A percentile compares a stretch with the other conserved stretches of the same genome.
Evolutionary conservation across 164 flowering plant species (phyloP).

Genomic region (Annona squamosa): DNA sequence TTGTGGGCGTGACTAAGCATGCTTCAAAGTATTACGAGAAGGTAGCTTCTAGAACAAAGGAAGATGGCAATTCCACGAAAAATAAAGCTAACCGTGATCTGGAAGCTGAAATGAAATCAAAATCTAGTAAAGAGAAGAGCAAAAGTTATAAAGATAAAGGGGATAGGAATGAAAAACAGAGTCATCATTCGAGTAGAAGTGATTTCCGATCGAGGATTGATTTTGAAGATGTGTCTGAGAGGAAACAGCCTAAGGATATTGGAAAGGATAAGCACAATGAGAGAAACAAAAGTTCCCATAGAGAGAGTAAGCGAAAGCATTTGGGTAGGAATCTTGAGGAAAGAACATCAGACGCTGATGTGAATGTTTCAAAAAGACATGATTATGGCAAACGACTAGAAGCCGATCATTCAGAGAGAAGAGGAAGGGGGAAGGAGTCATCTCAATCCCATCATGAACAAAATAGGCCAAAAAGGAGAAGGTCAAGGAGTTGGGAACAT

Average conservation of each 20-base stretch:
- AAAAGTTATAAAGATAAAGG: slow-evolving; percentile 14
- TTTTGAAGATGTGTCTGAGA: slow-evolving; percentile 23
- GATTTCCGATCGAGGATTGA: slow-evolving; percentile 20
- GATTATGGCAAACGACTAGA: slow-evolving; percentile 26
- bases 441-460: slow-evolving; percentile 39
- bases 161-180: slow-evolving; percentile 22
- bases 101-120: slow-evolving; percentile 23
- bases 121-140: slow-evolving; percentile 15
- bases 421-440: slow-evolving; percentile 31
- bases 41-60: slow-evolving; percentile 30
- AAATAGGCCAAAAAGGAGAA: slow-evolving; percentile 46
- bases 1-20: slow-evolving; percentile 11
- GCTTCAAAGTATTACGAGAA: slow-evolving; percentile 23
- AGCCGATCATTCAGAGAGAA: slow-evolving; percentile 33
- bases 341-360: slow-evolving; percentile 19
- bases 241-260: slow-evolving; percentile 27
- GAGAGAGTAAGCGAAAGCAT: slow-evolving; percentile 49
- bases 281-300: slow-evolving; percentile 33
- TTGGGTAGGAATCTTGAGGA: slow-evolving; percentile 32
- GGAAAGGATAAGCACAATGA: slow-evolving; percentile 32
- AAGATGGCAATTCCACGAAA: slow-evolving; percentile 22
- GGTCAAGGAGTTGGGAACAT: slow-evolving; percentile 69
- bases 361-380: slow-evolving; percentile 27
- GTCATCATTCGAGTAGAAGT: slow-evolving; percentile 23
- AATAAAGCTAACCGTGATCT: slow-evolving; percentile 22